These are phyloP conservation scores for Botryosphaeria agaves DNA, from an alignment of 2,329 filamentous ascomycete genomes.

Conservation along the genomic window DNA sequence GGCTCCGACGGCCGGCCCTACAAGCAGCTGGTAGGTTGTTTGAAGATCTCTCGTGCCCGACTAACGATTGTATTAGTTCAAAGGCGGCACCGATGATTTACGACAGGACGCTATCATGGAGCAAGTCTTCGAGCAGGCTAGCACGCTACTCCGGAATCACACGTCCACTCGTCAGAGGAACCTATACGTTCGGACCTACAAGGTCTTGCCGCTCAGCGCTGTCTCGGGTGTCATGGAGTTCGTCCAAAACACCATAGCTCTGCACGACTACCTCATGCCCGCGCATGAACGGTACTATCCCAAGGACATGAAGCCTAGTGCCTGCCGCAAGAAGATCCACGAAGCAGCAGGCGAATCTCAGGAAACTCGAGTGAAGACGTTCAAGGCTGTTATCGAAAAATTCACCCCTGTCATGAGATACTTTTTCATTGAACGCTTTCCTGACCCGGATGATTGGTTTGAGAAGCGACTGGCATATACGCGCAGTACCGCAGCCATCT, in stretches of 20 bases:
- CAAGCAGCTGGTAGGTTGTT: slow-evolving; percentile 54
- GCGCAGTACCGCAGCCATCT: slow-evolving; percentile 82
- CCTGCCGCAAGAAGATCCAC: slow-evolving; percentile 65
- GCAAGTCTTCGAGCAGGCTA: slow-evolving; percentile 95
- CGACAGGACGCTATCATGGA: slow-evolving; percentile 99
- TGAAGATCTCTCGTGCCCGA: neutral
- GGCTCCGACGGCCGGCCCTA: slow-evolving; percentile 63
- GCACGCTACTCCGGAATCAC: slow-evolving; percentile 71
- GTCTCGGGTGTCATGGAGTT: slow-evolving; percentile 91
- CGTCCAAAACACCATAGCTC: slow-evolving; percentile 77
- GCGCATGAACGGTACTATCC: slow-evolving; percentile 80
- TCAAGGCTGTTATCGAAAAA: slow-evolving; percentile 57
- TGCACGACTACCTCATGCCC: slow-evolving; percentile 84
- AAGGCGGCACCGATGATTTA: slow-evolving; percentile 89
- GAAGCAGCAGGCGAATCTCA: slow-evolving; percentile 52
- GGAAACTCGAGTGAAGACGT: slow-evolving; percentile 56
- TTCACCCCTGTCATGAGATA: slow-evolving; percentile 91
- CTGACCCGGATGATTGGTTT: slow-evolving; percentile 94
- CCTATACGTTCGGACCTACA: slow-evolving; percentile 87
- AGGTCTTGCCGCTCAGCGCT: slow-evolving; percentile 76
- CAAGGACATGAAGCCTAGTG: slow-evolving; percentile 57
- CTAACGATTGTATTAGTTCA: slow-evolving; percentile 38
- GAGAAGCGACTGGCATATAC: slow-evolving; percentile 77
- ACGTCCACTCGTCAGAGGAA: slow-evolving; percentile 74
- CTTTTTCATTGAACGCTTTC: slow-evolving; percentile 93